Base-by-base conservation (phyloP, 306 rosid genomes). In the Rubus parviflorus region DNA sequence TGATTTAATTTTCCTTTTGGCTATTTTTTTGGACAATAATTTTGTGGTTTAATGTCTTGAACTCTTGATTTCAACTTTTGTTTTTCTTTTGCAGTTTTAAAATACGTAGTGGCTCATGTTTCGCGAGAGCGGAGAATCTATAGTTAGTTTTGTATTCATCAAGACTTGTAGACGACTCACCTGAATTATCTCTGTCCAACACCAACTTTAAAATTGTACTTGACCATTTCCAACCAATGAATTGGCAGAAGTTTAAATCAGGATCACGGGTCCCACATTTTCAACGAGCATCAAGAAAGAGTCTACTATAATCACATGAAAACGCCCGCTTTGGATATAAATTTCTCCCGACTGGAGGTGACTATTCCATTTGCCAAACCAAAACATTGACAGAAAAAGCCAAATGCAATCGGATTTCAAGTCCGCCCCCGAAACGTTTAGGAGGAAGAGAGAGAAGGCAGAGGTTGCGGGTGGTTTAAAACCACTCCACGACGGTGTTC, bases 371-470 rank as follows among this genome's bases (percentile, higher is more conserved):
- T 72, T 22, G 4, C 78, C 47, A 58, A 57, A 16, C 54, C 5
- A 57, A 54, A 66, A 19, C 7, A 15, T 70, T 52, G 30, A 72
- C 48, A 41, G 72, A 77, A 80, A 83, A 85, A 70, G 42, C 81
- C 68, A 53, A 90, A 77, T 90, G 90, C 79, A 86, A 62, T 80
- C 64, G 9, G 53, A 56, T 78, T 89, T 92, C 87, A 76, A 74
- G 49, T 92, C 97, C 91, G 92, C 64, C 47, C 70, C 80, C 51
- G 60, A 23, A n/a, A 69, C 30, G 14, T 67, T 67, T 49, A 75
- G 52, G 64, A 37, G 52, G 67, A 66, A 51, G 22, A 75, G 15
- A 60, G 5, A 60, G 3, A 23, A 16, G 45, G 38, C 49, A 17
- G 14, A 47, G 7, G 22, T 13, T 14, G 77, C 51, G 25, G 45